phyloP scores from a whole-genome alignment of 176 grass and related monocot species.

The Triticum urartu region DNA sequence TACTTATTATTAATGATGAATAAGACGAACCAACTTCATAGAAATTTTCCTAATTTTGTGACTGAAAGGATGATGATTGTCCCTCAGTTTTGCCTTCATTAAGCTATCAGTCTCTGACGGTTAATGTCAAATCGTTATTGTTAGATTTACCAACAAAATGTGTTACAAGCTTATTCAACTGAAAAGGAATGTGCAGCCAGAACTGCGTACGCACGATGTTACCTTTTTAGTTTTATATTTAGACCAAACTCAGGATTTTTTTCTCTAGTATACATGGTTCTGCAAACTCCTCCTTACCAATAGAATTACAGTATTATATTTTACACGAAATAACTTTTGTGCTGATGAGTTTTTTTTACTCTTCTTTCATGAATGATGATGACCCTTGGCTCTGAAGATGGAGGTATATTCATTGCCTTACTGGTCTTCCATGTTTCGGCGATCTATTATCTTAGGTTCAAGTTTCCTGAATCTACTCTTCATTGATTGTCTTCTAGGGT shows the following conservation, averaged over 20 bases:
- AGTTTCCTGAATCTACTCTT: constrained; percentile 13
- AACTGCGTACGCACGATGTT: background rate
- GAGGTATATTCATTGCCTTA: constrained; percentile 35
- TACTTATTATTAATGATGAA: background rate
- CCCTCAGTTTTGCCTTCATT: background rate
- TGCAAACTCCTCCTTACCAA: background rate
- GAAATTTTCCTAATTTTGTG: background rate
- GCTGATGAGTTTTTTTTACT: constrained; percentile 30
- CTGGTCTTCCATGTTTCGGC: background rate
- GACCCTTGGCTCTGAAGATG: constrained; percentile 28
- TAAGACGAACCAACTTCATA: background rate
- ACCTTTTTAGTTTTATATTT: background rate
- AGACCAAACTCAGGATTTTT: background rate
- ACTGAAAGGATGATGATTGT: background rate
- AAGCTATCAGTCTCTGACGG: background rate
- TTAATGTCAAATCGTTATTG: background rate
- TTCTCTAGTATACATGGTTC: background rate
- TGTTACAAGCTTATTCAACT: background rate
- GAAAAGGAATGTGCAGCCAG: background rate
- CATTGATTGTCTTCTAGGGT: constrained; percentile 39
- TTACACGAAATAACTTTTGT: background rate
- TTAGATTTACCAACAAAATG: background rate
- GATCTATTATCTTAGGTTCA: background rate
- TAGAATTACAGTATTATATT: background rate
- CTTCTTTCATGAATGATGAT: constrained; percentile 30